Evolutionary conservation across 78 protist genomes (phyloP).

Genomic region (Speleostelium caveatum): DNA sequence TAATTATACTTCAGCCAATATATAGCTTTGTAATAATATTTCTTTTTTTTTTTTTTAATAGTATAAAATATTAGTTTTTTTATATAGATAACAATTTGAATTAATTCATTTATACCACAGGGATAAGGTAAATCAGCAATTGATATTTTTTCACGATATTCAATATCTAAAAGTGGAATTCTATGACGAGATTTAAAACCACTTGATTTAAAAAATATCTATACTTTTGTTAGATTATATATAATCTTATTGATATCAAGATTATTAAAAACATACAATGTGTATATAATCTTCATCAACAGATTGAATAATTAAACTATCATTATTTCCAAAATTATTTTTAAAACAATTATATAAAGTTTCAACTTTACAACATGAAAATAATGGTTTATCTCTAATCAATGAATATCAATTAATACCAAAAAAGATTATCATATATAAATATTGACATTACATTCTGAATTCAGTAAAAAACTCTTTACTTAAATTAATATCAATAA

Average conservation of each 20-base stretch:
- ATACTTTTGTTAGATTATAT: not conserved
- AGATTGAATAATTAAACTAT: not conserved
- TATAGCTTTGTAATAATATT: conserved; percentile 12
- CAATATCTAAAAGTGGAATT: conserved; percentile 26
- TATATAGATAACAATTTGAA: no score
- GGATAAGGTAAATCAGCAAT: conserved; percentile 8
- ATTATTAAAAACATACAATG: not conserved
- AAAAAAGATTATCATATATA: not conserved
- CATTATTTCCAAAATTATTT: not conserved
- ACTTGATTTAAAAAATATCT: conserved; percentile 2
- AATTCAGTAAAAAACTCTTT: conserved; percentile 37
- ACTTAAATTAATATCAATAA: conserved; percentile 12
- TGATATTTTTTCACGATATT: not conserved
- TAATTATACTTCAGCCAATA: conserved; percentile 7
- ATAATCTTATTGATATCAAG: not conserved
- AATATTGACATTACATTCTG: not conserved
- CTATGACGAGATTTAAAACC: conserved; percentile 5
- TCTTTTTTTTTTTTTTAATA: no score
- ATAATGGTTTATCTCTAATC: conserved; percentile 11
- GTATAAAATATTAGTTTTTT: no score
- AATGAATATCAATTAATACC: not conserved
- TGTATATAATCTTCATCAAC: not conserved
- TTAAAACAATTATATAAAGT: not conserved
- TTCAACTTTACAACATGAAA: conserved; percentile 26
- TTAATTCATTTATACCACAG: no score